Conservation (phyloP, 78 protist species). For the Dictyostelium capitatum region DNA sequence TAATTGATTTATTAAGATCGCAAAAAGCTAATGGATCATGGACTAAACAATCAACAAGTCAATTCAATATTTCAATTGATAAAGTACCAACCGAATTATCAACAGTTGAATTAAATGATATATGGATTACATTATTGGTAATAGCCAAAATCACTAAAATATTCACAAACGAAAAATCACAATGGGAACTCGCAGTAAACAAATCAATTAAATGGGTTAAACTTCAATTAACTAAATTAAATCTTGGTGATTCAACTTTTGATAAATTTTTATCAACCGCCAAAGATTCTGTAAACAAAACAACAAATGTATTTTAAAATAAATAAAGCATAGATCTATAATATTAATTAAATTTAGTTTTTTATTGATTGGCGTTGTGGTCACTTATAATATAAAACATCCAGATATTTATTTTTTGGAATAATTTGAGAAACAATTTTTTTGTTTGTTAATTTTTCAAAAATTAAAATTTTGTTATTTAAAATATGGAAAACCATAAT, state of each 20-base stretch:
- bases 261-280: background rate
- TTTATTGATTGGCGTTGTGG: too few relatives aligned
- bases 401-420: too few relatives aligned
- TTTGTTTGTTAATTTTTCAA: too few relatives aligned
- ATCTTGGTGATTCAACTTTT: background rate
- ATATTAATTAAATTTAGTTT: too few relatives aligned
- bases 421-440: too few relatives aligned
- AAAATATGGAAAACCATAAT: too few relatives aligned
- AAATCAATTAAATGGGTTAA: slow-evolving; percentile 31
- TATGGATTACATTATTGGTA: slow-evolving; percentile 23
- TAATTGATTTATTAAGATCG: background rate
- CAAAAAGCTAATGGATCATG: slow-evolving; percentile 68
- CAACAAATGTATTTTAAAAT: too few relatives aligned
- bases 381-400: too few relatives aligned
- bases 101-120: background rate
- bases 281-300: too few relatives aligned
- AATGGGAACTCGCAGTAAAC: slow-evolving; percentile 2
- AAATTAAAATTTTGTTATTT: too few relatives aligned
- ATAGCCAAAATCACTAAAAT: slow-evolving; percentile 9
- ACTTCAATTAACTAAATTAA: background rate
- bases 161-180: background rate
- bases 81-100: background rate
- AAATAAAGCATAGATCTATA: too few relatives aligned
- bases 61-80: background rate
- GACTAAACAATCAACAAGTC: background rate